These are phyloP conservation scores for Rosa chinensis DNA, from an alignment of 306 rosid species.

Conservation along the genomic window DNA sequence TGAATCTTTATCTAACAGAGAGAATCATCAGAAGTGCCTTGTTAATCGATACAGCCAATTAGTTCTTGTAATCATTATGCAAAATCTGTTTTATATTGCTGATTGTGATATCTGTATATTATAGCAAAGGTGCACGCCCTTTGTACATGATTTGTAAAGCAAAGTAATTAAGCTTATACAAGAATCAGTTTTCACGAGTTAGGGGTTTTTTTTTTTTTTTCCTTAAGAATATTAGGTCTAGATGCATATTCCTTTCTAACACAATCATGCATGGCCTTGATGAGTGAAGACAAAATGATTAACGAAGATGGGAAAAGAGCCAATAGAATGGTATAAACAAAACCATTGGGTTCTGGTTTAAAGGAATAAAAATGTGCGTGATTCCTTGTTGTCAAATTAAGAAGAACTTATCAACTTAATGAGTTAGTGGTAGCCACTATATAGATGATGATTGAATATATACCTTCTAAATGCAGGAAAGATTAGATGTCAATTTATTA, in stretches of 20 bases:
- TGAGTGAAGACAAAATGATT: not conserved
- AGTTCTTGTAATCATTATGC: not conserved
- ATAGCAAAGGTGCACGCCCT: not conserved
- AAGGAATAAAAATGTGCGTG: not conserved
- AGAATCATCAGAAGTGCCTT: not conserved
- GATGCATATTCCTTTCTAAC: not conserved
- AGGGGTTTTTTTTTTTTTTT: not conserved
- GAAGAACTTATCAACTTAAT: not conserved
- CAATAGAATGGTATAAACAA: not conserved
- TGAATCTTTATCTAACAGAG: not conserved
- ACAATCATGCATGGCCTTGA: not conserved
- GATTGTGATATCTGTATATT: slow-evolving; percentile 2
- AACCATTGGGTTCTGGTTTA: not conserved
- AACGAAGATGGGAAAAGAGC: not conserved
- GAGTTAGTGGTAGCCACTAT: not conserved
- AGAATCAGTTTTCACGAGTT: not conserved
- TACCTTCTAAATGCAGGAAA: not conserved
- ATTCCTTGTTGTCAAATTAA: slow-evolving; percentile 3
- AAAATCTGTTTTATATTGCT: not conserved
- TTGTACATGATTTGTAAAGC: not conserved
- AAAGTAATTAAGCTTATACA: not conserved
- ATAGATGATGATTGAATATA: not conserved
- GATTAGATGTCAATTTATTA: not conserved
- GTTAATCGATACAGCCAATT: not conserved
- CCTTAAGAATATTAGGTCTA: not conserved